These are phyloP conservation scores for Lagenaria siceraria DNA, from an alignment of 306 rosid species.

Conservation along the genomic window DNA sequence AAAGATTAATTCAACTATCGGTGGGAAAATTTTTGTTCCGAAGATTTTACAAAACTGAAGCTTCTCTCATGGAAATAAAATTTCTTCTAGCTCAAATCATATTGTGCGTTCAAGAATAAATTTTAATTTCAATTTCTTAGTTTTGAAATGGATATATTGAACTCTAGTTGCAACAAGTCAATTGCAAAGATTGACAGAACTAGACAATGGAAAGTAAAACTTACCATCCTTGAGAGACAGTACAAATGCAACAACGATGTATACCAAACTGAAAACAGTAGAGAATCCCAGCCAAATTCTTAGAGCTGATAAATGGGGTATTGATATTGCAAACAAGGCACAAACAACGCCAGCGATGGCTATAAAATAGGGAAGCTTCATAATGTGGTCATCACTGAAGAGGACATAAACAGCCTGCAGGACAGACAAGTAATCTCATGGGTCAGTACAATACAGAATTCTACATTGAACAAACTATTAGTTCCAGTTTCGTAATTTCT, in stretches of 20 bases:
- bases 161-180: not conserved
- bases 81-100: not conserved
- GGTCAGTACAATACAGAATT: not conserved
- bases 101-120: not conserved
- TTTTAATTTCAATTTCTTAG: not conserved
- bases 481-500: not conserved
- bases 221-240: constrained; percentile 72
- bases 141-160: not conserved
- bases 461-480: not conserved
- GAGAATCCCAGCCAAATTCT: constrained; percentile 87
- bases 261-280: constrained; percentile 58
- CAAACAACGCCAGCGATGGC: constrained; percentile 71
- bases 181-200: not conserved
- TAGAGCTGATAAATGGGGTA: constrained; percentile 92
- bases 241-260: constrained; percentile 42
- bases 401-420: constrained; percentile 69
- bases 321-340: constrained; percentile 70
- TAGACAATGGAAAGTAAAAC: constrained; percentile 14
- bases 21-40: too few relatives aligned
- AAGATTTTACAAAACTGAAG: too few relatives aligned
- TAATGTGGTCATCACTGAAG: constrained; percentile 37
- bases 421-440: not conserved
- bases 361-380: constrained; percentile 82
- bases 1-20: too few relatives aligned
- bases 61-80: not conserved